phyloP scores from a whole-genome alignment of 108 stramenopile species.

The Schizochytrium sp. region DNA sequence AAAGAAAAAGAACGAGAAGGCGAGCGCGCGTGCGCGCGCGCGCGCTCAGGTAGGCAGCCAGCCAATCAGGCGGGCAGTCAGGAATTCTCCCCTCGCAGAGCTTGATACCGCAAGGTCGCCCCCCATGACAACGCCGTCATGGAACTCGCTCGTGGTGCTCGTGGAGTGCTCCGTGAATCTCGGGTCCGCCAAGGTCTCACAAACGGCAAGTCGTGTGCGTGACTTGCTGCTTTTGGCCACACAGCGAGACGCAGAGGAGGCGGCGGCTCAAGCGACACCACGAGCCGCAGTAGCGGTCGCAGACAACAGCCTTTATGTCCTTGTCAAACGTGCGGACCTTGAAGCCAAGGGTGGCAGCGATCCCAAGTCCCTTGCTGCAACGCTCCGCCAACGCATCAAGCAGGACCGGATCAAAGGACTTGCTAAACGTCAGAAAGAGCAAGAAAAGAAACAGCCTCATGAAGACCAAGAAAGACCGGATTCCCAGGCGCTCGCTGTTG shows the following conservation, averaged over 20 bases:
- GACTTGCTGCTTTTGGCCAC: not conserved
- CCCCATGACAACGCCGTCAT: not conserved
- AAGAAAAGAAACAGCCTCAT: not conserved
- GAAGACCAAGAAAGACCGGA: not conserved
- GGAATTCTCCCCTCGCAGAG: no score
- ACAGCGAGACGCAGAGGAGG: not conserved
- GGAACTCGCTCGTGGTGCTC: conserved; percentile 5
- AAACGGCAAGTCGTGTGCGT: not conserved
- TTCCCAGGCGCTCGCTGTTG: not conserved
- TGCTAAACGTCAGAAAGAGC: not conserved
- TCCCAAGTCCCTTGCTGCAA: not conserved
- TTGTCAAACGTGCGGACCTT: not conserved
- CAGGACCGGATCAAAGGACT: not conserved
- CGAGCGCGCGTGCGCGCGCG: no score
- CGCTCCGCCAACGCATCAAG: not conserved
- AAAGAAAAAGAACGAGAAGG: no score
- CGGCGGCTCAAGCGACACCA: not conserved
- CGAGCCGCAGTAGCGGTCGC: not conserved
- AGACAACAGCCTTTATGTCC: not conserved
- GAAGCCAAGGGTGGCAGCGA: not conserved
- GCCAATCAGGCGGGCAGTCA: no score
- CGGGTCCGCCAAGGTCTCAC: not conserved
- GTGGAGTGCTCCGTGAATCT: not conserved
- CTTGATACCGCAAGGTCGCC: no score
- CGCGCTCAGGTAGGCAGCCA: no score